Evolutionary conservation across 306 rosid species (phyloP), one percentile per base, ranked within the genome.

Genomic region (Vachellia pachyceras): DNA sequence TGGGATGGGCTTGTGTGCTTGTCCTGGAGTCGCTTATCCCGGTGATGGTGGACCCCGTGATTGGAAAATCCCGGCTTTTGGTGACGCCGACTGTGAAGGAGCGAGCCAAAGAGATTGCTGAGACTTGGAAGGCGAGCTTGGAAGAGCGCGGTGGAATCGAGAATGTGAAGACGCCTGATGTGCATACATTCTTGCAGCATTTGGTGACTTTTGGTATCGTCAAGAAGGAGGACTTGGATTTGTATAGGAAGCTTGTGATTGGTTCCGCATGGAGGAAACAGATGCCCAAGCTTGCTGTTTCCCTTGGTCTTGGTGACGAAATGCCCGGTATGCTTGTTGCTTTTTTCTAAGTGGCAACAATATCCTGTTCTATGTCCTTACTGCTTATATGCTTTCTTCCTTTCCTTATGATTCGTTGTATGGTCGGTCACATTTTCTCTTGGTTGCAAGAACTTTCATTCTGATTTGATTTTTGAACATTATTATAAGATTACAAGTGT

Each of bases 241-340:
- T 95, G 79, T 95, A 93, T 25, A 84, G 96, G 69, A 93, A 95
- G 87, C 99, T 95, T 65, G 97, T 95, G 49, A 94, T 93, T 80
- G 92, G 90, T 23, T 95, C 97, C 10, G 98, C 99, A 17, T 95
- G 99, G 99, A 84, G 99, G 88, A 95, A 92, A 87, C 99, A 93
- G 90, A 95, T 93, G 99, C 99, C 99, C 0, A 95, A 93, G 88
- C 97, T 95, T 42, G 99, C 98, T 0, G 93, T 93, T 67, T 95
- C 97, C 0, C 99, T 95, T 29, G 99, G 99, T 69, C 96, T 95
- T n/a, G 61, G 91, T 15, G 79, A 90, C 36, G 89, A 93, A 83
- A 93, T 95, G 99, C 98, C 99, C 4, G 98, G 99, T 95, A 67
- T 22, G 79, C 70, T 72, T 18, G 60, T 20, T 47, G 5, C n/a